Conservation (phyloP, 208 protist species). For the Wallacemonas sp. region DNA sequence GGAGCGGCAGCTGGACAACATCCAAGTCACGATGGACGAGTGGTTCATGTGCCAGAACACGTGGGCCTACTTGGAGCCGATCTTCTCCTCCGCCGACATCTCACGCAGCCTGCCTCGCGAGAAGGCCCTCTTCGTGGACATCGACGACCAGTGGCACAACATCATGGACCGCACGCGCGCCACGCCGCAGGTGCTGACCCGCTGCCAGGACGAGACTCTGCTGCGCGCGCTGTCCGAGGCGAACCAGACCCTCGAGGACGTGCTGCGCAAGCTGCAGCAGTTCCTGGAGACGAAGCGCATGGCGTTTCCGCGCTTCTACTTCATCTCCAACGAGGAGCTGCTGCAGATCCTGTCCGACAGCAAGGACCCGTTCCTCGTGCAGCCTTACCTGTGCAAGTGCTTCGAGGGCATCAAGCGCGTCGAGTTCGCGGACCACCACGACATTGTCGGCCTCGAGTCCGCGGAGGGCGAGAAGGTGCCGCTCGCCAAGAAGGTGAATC, state of each 20-base stretch:
- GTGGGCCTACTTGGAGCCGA: conserved; percentile 97
- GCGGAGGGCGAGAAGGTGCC: conserved; percentile 89
- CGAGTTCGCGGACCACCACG: conserved; percentile 88
- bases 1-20: conserved; percentile 91
- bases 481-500: conserved; percentile 84
- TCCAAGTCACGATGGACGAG: conserved; percentile 95
- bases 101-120: conserved; percentile 96
- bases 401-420: conserved; percentile 96
- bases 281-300: conserved; percentile 98
- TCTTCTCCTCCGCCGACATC: conserved; percentile 97
- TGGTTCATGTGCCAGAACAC: conserved; percentile 96
- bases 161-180: conserved; percentile 91
- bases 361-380: conserved; percentile 94
- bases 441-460: conserved; percentile 93
- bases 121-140: conserved; percentile 91
- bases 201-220: conserved; percentile 93
- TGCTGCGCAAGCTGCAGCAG: conserved; percentile 97
- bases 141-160: conserved; percentile 94
- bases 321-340: conserved; percentile 96
- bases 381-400: conserved; percentile 96
- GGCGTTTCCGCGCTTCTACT: conserved; percentile 97
- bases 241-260: conserved; percentile 94
- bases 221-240: conserved; percentile 88
- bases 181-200: conserved; percentile 86
- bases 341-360: conserved; percentile 96